Evolutionary conservation across 2,329 filamentous ascomycete genomes (phyloP).

Genomic region (Xylariomycetidae sp.): DNA sequence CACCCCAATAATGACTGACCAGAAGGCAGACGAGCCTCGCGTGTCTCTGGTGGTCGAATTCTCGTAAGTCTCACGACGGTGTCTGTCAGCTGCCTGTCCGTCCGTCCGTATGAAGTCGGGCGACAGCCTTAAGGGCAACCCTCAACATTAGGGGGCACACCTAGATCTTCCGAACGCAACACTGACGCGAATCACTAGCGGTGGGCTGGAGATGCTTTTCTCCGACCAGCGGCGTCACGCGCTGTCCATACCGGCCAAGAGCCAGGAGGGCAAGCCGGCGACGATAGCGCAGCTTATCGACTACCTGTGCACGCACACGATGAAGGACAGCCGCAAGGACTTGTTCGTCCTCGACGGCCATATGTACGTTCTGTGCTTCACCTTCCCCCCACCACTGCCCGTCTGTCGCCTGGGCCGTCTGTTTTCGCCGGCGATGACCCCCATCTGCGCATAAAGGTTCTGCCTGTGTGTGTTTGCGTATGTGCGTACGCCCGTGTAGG

Average conservation of each 20-base stretch:
- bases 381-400: constrained; percentile 1
- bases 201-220: constrained; percentile 92
- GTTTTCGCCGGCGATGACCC: constrained; percentile 8
- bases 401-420: constrained; percentile 2
- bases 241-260: constrained; percentile 58
- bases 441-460: too few species aligned
- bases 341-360: constrained; percentile 83
- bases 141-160: too few species aligned
- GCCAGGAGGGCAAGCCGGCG: constrained; percentile 52
- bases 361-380: constrained; percentile 83
- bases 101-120: background rate
- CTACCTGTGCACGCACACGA: constrained; percentile 72
- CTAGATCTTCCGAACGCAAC: too few species aligned
- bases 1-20: too few species aligned
- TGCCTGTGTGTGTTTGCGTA: too few species aligned
- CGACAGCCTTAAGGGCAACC: constrained; percentile 7
- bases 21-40: constrained; percentile 14
- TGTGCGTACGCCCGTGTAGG: too few species aligned
- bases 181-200: constrained; percentile 55
- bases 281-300: constrained; percentile 72
- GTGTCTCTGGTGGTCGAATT: constrained; percentile 55
- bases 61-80: constrained; percentile 37
- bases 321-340: constrained; percentile 81
- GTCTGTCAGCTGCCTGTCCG: background rate
- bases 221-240: constrained; percentile 69